Base-by-base conservation (phyloP, 345 rosid genomes). In the Acer negundo region DNA sequence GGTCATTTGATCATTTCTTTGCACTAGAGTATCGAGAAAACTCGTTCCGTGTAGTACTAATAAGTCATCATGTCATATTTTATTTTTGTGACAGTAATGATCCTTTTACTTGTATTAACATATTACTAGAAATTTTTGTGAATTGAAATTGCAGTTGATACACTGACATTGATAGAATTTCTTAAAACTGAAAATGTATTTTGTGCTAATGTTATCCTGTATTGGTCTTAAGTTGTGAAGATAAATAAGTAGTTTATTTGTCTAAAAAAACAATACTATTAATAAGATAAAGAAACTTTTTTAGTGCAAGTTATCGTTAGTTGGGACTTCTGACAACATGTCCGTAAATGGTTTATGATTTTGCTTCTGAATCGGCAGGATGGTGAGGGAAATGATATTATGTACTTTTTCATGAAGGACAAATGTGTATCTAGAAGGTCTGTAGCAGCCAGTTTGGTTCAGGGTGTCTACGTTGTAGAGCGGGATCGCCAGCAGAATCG, bases 401-500 rank as follows among this genome's bases (percentile, higher is more conserved):
- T 49, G 24, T 72, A 16, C 13, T 20, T 42, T 47, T 22, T 46
- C 56, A 42, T 83, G 74, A 78, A 94, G 97, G 99, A 82, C 81
- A 42, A 84, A 94, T 87, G 82, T 76, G 55, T 75, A 91, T 62
- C 97, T 70, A 80, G 84, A 56, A 85, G 93, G 79, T 87, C 96
- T 8, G 87, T 97, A 67, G 89, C 94, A 47, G 97, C 97, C 61
- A 81, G 91, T 80, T 84, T 97, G 75, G 97, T 97, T 67, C 90
- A 93, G 77, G 95, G 98, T 28, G 94, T 90, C 73, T 90, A 90
- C 77, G 79, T 89, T 72, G 75, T 90, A 24, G 97, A 94, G 83
- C 89, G 92, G 70, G 99, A 97, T 76, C 94, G 97, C 83, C 99
- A 97, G 82, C 84, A 83, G 70, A 85, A 89, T 69, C 93, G 96